Evolutionary conservation across 257 asterid genomes (phyloP).

Genomic region (Penstemon eatonii): DNA sequence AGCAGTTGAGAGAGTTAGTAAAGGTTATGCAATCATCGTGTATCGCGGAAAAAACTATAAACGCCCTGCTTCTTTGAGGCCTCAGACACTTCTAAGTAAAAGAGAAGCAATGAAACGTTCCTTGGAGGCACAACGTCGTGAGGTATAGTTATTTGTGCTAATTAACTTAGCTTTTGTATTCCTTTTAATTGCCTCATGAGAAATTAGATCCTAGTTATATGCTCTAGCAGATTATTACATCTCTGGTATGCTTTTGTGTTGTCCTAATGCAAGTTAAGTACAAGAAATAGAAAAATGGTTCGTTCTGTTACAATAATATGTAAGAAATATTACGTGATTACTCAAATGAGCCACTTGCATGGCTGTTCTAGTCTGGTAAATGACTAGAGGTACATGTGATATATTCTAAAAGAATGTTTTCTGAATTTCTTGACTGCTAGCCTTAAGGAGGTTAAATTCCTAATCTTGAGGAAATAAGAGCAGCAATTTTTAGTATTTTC

Average conservation of each 20-base stretch:
- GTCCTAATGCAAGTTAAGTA: not conserved
- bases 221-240: not conserved
- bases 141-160: slow-evolving; percentile 50
- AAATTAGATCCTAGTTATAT: not conserved
- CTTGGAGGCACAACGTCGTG: slow-evolving; percentile 78
- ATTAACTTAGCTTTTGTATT: not conserved
- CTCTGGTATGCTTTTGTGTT: not conserved
- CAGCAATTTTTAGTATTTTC: not conserved
- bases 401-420: slow-evolving; percentile 18
- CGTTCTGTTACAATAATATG: not conserved
- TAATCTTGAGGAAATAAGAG: not conserved
- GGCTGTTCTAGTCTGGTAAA: not conserved
- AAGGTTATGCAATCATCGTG: slow-evolving; percentile 79
- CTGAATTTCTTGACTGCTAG: slow-evolving; percentile 9
- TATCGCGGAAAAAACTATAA: slow-evolving; percentile 94
- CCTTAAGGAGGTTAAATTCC: slow-evolving; percentile 15
- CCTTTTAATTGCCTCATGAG: slow-evolving; percentile 7
- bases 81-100: slow-evolving; percentile 84
- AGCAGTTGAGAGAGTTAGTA: slow-evolving; percentile 81
- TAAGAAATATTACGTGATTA: not conserved
- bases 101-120: slow-evolving; percentile 93
- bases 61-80: slow-evolving; percentile 92
- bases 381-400: not conserved
- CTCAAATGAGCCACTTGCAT: slow-evolving; percentile 2
- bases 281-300: not conserved